Percentiles rank a stretch among this genome's conserved stretches.
Conservation (phyloP, 768 basidiomycete genomes). For the Mrakia gelida region DNA sequence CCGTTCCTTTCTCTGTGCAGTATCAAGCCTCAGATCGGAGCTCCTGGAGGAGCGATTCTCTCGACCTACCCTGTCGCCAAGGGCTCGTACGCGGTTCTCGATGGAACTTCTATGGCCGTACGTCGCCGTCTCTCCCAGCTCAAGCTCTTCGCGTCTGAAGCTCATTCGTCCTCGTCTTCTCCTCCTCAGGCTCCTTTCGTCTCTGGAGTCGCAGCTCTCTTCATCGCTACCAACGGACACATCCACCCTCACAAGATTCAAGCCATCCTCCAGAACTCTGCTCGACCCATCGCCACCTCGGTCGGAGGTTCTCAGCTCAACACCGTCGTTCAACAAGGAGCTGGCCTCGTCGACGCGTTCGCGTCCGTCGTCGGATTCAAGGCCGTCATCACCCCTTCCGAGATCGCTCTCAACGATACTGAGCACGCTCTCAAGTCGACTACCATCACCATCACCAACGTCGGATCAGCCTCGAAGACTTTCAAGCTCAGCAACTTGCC, state of each 20-base stretch:
- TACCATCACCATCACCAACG: slow-evolving; percentile 50
- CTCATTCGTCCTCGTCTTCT: neutral
- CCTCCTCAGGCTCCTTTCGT: slow-evolving; percentile 33
- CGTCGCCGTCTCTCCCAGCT: neutral
- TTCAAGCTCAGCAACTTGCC: slow-evolving; percentile 56
- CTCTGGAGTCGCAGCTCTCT: slow-evolving; percentile 42
- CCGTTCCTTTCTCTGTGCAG: neutral
- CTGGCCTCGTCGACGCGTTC: slow-evolving; percentile 52
- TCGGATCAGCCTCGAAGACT: slow-evolving; percentile 43
- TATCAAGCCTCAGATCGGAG: slow-evolving; percentile 6
- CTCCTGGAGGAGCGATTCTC: slow-evolving; percentile 45
- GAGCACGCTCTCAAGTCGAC: slow-evolving; percentile 47
- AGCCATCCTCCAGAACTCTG: slow-evolving; percentile 37
- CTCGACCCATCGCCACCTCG: slow-evolving; percentile 35
- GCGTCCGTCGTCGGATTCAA: slow-evolving; percentile 54
- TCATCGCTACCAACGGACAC: slow-evolving; percentile 39
- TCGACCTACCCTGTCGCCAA: slow-evolving; percentile 49
- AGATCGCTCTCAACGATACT: slow-evolving; percentile 63
- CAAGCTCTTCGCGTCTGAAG: neutral
- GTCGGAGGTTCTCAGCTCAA: slow-evolving; percentile 36
- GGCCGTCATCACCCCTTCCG: slow-evolving; percentile 55
- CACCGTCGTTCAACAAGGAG: slow-evolving; percentile 40
- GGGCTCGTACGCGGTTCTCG: slow-evolving; percentile 27
- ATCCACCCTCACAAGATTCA: slow-evolving; percentile 35
- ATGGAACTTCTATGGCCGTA: slow-evolving; percentile 32